Evolutionary conservation across 1,284 basidiomycete species (phyloP).

Genomic region (Papiliotrema flavescens): DNA sequence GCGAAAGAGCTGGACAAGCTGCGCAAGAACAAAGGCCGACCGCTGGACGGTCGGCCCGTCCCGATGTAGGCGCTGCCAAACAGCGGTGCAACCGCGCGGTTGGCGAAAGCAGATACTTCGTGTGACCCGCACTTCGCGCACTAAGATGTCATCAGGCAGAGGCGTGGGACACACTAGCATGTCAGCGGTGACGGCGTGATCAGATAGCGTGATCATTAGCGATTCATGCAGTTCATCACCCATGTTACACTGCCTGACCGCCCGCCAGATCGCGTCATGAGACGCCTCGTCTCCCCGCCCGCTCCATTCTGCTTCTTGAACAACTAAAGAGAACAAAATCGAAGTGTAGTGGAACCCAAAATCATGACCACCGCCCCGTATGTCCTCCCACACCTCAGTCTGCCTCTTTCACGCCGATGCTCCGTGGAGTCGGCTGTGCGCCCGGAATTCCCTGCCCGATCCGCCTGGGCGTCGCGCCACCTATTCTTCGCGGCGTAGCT

Average conservation of each 20-base stretch:
- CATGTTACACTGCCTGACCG: background rate
- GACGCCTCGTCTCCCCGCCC: no score
- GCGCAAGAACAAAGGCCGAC: slow-evolving; percentile 44
- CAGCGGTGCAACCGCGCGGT: no score
- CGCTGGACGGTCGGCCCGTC: slow-evolving; percentile 43
- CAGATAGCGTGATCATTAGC: no score
- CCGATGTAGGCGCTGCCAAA: slow-evolving; percentile 26
- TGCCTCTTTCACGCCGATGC: background rate
- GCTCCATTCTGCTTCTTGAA: no score
- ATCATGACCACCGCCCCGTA: background rate
- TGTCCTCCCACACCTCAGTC: background rate
- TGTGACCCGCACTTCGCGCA: no score
- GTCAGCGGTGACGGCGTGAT: slow-evolving; percentile 28
- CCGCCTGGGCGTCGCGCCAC: background rate
- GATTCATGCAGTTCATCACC: no score
- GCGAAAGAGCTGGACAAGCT: slow-evolving; percentile 47
- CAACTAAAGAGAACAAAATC: no score
- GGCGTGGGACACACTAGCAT: background rate
- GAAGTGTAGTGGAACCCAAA: background rate
- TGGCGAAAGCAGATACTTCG: background rate
- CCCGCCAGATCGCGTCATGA: no score
- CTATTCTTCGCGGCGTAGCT: slow-evolving; percentile 4
- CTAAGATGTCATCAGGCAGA: background rate
- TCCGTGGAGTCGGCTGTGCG: background rate
- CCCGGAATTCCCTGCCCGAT: background rate